Percentiles rank a stretch among this genome's conserved stretches.
These are phyloP conservation scores for Coemansia sp. DNA, from an alignment of 192 early-diverging fungal genomes.

Conservation along the genomic window DNA sequence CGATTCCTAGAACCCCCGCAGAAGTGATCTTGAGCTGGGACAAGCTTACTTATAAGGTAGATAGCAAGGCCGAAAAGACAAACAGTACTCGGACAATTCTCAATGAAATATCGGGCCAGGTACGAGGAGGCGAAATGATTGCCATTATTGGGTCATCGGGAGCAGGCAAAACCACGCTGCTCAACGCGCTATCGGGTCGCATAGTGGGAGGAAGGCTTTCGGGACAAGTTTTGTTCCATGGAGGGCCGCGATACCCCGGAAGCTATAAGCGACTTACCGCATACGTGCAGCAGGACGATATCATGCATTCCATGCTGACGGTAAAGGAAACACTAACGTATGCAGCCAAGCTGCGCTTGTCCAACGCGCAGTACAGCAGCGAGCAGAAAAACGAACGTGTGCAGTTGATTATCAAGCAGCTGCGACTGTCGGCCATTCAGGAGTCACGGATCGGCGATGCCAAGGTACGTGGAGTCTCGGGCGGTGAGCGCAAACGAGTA, in stretches of 20 bases:
- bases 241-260: conserved; percentile 28
- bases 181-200: conserved; percentile 79
- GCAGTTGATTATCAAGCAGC: conserved; percentile 56
- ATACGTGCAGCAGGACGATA: conserved; percentile 58
- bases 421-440: conserved; percentile 62
- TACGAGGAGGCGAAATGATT: conserved; percentile 67
- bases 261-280: conserved; percentile 38
- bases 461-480: conserved; percentile 50
- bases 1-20: background rate
- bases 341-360: conserved; percentile 67
- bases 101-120: conserved; percentile 63
- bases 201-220: conserved; percentile 57
- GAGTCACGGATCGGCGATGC: conserved; percentile 55
- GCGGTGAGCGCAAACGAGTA: conserved; percentile 57
- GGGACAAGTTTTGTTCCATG: conserved; percentile 55
- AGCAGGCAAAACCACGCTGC: conserved; percentile 83
- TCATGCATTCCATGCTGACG: conserved; percentile 62
- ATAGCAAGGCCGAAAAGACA: conserved; percentile 11
- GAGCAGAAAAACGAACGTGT: conserved; percentile 60
- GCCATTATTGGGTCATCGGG: conserved; percentile 93
- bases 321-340: conserved; percentile 78
- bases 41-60: conserved; percentile 31
- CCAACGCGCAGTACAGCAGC: conserved; percentile 49
- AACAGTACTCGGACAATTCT: conserved; percentile 50
- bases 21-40: conserved; percentile 36